phyloP scores from a whole-genome alignment of 2,329 filamentous ascomycete species.

The Calonectria fujianensis region DNA sequence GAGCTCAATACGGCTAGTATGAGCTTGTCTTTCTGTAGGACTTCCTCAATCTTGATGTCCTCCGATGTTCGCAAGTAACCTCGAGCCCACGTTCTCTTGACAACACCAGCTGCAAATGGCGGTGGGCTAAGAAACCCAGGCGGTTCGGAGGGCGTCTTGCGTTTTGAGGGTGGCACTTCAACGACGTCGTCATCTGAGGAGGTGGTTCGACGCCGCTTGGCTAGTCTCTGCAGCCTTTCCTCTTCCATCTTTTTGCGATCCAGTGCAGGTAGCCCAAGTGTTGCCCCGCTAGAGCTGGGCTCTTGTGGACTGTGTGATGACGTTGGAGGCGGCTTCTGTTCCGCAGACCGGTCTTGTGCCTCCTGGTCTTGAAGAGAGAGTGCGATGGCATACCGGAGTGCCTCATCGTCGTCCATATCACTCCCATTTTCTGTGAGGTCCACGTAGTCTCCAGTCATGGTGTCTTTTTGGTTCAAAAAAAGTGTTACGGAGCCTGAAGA shows the following conservation, averaged over 20 bases:
- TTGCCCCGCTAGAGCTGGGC: slow-evolving; percentile 44
- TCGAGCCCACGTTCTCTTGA: slow-evolving; percentile 88
- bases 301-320: slow-evolving; percentile 45
- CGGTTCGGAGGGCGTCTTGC: slow-evolving; percentile 42
- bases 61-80: slow-evolving; percentile 77
- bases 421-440: slow-evolving; percentile 54
- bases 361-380: slow-evolving; percentile 68
- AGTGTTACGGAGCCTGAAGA: slow-evolving; percentile 38
- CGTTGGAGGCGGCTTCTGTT: slow-evolving; percentile 46
- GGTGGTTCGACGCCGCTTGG: slow-evolving; percentile 68
- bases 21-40: slow-evolving; percentile 83
- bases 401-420: slow-evolving; percentile 73
- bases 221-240: slow-evolving; percentile 83
- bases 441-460: slow-evolving; percentile 49
- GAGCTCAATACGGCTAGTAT: slow-evolving; percentile 89
- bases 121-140: slow-evolving; percentile 51
- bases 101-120: slow-evolving; percentile 74
- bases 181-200: slow-evolving; percentile 53
- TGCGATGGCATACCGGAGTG: slow-evolving; percentile 76
- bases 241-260: slow-evolving; percentile 90
- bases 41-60: slow-evolving; percentile 92
- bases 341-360: slow-evolving; percentile 28
- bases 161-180: slow-evolving; percentile 57
- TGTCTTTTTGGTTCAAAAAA: slow-evolving; percentile 24
- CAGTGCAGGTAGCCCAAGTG: slow-evolving; percentile 70